Base-by-base conservation (phyloP, 129 eudicot genomes). In the Flaveria robusta region DNA sequence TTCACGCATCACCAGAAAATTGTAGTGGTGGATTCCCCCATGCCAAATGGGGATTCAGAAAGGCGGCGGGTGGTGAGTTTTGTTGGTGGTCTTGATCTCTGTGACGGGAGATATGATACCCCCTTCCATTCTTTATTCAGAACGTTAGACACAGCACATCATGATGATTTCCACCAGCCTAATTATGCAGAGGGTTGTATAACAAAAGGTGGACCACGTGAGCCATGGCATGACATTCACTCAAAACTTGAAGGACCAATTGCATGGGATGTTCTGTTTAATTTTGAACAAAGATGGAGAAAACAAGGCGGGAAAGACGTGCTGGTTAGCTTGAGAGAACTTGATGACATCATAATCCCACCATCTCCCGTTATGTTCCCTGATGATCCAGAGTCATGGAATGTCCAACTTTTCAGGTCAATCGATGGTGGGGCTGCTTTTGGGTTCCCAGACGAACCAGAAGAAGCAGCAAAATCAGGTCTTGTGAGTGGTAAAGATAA, bases 341-440 rank as follows among this genome's bases (percentile, higher is more conserved):
- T 91, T 34, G 82, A 77, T 52, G 81, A 86, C 56, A 64, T 88
- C 23, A 66, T 91, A 9, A 90, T 88, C 60, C 88, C 92, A 7
- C 94, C 97, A 0, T 91, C 97, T 77, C 88, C 95, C 4, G 97
- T 83, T 7, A 86, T 46, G 76, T 86, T 66, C 72, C 88, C 74
- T 2, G 94, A 91, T 41, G 97, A 91, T 29, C 82, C 68, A 11
- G 95, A 91, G 37, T 68, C 92, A 18, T 91, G 94, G 97, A 81
- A 88, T 11, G 97, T 90, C 50, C 90, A 87, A 59, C 47, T 90
- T 18, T 87, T 87, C 71, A 56, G 96, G 68, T 90, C 96, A 0
- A 91, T 91, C 29, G 97, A 91, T 64, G 97, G 90, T 70, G 97
- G 93, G 60, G 97, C 97, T 7, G 97, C 97, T 70, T 91, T 91